Evolutionary conservation across 2,329 filamentous ascomycete genomes (phyloP), one percentile per base, ranked within the genome.

Genomic region (Scortechinia acanthostroma): DNA sequence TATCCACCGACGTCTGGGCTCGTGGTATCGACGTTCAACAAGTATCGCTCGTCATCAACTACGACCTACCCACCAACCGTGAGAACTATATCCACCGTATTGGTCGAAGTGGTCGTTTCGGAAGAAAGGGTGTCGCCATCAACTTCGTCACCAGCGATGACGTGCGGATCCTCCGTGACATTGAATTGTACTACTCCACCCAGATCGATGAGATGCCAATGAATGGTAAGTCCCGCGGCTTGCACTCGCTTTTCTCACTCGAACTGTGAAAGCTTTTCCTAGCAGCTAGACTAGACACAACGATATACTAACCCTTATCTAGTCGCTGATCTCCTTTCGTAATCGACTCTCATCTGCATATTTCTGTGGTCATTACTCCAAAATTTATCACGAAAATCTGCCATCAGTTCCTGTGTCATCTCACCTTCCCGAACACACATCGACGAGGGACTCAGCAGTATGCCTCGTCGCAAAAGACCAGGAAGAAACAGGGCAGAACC

Each of bases 31-130:
- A 88, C 58, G 84, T 88, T 35, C 84, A 88, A 63, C 84, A 88
- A 62, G 84, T 88, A 45, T 86, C 80, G 23, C 69, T 88, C 51
- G 84, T 88, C 48, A 88, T 88, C 67, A 88, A 88, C 65, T 88
- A 88, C 62, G 84, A 88, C 59, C 69, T 88, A 45, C 84, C 84
- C 20, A 83, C 77, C 58, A 88, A 88, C 62, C 81, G 84, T 74
- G 84, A 88, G 65, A 88, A 88, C 66, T 88, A 88, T 63, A 88
- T 88, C 56, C 84, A 88, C 68, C 74, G 84, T 56, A 88, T 88
- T 56, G 84, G 84, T 58, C 73, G 84, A 62, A 84, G 80, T 62
- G 84, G 84, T 55, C 73, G 84, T 55, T 88, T 88, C 56, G 84
- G 84, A 55, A 71, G 84, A 51, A 88, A 88, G 67, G 84, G 84